These are phyloP conservation scores for Tolypocladium tropicale DNA, from an alignment of 2,329 filamentous ascomycete species.

Conservation along the genomic window DNA sequence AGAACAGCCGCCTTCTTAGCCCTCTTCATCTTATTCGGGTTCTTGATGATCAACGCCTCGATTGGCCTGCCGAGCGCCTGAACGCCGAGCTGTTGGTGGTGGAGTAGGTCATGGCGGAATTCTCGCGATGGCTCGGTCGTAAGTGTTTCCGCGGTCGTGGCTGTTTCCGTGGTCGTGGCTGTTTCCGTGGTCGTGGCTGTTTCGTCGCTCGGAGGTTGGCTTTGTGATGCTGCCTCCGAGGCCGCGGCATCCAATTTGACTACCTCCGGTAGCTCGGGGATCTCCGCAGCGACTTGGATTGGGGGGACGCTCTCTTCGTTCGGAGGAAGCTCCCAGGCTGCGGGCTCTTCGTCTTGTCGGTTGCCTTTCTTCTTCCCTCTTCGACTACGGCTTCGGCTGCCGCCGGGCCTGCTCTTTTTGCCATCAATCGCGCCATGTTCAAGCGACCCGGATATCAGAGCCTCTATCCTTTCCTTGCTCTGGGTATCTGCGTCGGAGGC, in stretches of 20 bases:
- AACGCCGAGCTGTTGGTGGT: constrained; percentile 18
- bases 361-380: constrained; percentile 1
- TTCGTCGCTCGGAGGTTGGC: not conserved
- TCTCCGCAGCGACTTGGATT: not conserved
- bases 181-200: not conserved
- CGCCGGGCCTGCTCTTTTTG: not conserved
- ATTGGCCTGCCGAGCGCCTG: constrained; percentile 25
- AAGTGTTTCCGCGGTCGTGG: not conserved
- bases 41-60: constrained; percentile 36
- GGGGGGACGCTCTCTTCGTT: not conserved
- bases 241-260: not conserved
- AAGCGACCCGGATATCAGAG: constrained; percentile 10
- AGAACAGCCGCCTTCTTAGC: constrained; percentile 7
- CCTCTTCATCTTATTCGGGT: constrained; percentile 20
- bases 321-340: constrained; percentile 5
- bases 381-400: not conserved
- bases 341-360: not conserved
- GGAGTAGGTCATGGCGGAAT: constrained; percentile 16
- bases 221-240: not conserved
- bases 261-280: not conserved
- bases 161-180: not conserved
- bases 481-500: constrained; percentile 12
- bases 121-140: not conserved
- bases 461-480: constrained; percentile 14
- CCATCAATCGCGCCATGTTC: not conserved